phyloP scores from a whole-genome alignment of 257 asterid genomes.

The Phtheirospermum japonicum region DNA sequence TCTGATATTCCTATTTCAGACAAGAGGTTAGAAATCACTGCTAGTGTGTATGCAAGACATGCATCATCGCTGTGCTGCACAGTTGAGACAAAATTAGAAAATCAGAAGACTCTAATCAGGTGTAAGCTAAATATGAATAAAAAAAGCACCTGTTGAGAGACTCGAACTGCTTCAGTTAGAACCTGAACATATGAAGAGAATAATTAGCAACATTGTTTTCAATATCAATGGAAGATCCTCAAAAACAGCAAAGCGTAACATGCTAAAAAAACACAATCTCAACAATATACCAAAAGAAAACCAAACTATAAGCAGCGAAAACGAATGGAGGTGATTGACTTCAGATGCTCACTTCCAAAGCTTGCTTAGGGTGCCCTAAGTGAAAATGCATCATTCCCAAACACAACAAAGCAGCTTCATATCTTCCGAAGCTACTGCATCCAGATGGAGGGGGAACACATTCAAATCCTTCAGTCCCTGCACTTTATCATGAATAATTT shows the following conservation, averaged over 20 bases:
- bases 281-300: slow-evolving; percentile 14
- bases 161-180: slow-evolving; percentile 90
- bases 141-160: slow-evolving; percentile 82
- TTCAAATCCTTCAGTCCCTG: slow-evolving; percentile 98
- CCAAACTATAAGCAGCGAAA: slow-evolving; percentile 11
- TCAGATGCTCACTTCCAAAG: slow-evolving; percentile 70
- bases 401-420: slow-evolving; percentile 83
- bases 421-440: slow-evolving; percentile 68
- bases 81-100: slow-evolving; percentile 26
- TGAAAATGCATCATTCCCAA: slow-evolving; percentile 97
- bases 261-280: neutral
- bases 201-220: slow-evolving; percentile 12
- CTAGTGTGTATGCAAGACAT: slow-evolving; percentile 87
- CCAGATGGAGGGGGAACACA: slow-evolving; percentile 61
- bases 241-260: slow-evolving; percentile 7
- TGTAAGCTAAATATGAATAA: slow-evolving; percentile 16
- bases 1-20: slow-evolving; percentile 77
- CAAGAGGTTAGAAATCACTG: slow-evolving; percentile 78
- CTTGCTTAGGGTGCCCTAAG: slow-evolving; percentile 88
- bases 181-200: slow-evolving; percentile 51
- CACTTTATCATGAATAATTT: slow-evolving; percentile 63
- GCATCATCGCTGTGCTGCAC: slow-evolving; percentile 88
- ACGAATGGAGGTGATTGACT: slow-evolving; percentile 13
- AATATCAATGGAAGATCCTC: slow-evolving; percentile 6
- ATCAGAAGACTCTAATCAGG: neutral